Conservation (phyloP, 768 basidiomycete species). For the Boletus vermiculosoides region DNA sequence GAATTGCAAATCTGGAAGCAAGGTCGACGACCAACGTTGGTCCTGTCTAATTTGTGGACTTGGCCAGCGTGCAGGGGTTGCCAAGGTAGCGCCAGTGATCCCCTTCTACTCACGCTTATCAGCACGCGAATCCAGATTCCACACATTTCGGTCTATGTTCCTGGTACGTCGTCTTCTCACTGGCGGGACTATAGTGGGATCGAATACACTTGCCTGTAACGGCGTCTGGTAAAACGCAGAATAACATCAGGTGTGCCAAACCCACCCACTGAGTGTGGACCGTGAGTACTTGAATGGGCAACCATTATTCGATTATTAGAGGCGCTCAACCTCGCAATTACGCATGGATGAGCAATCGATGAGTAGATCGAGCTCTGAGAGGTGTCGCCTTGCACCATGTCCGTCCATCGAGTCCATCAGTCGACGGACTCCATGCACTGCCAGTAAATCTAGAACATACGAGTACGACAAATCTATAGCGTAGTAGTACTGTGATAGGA, state of each 20-base stretch:
- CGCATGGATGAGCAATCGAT: too few relatives aligned
- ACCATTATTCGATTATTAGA: too few relatives aligned
- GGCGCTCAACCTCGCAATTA: too few relatives aligned
- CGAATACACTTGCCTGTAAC: neutral
- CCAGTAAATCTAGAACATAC: neutral
- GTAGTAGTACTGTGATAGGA: neutral
- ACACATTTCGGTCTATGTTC: neutral
- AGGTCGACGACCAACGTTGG: neutral
- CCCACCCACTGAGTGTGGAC: too few relatives aligned
- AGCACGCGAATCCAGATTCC: neutral
- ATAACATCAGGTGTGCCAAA: neutral
- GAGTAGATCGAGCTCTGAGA: too few relatives aligned
- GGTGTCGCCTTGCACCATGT: too few relatives aligned
- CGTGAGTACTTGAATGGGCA: too few relatives aligned
- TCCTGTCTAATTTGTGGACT: neutral
- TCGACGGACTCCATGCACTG: neutral
- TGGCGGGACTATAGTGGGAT: neutral
- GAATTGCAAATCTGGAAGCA: too few relatives aligned
- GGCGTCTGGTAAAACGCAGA: neutral
- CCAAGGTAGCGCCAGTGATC: neutral
- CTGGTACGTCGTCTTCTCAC: neutral
- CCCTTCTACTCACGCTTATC: neutral
- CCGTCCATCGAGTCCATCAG: neutral
- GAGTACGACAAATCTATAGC: conserved; percentile 12
- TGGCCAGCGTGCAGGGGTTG: neutral